A percentile compares a stretch with the other conserved stretches of the same genome.
These are phyloP conservation scores for Singerocomus inundabilis DNA, from an alignment of 1,284 basidiomycete species.

Conservation along the genomic window DNA sequence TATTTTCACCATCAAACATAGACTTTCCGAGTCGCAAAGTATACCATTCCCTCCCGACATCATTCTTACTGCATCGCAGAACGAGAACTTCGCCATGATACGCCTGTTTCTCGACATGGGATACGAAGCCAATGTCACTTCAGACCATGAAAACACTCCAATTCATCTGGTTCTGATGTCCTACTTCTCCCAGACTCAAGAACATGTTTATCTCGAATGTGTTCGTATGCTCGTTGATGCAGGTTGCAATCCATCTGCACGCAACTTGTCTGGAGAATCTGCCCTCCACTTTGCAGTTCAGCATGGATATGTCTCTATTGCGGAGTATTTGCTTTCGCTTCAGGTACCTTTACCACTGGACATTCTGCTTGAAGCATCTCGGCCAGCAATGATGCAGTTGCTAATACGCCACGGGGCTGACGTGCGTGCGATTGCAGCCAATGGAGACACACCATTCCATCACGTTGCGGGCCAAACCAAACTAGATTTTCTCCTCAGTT, in stretches of 20 bases:
- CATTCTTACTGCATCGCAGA: constrained; percentile 3
- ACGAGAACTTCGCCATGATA: background rate
- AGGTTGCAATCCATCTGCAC: constrained; percentile 5
- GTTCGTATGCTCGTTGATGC: background rate
- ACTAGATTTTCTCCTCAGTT: no score
- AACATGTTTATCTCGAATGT: background rate
- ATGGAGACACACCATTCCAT: no score
- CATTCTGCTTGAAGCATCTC: background rate
- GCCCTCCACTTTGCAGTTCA: constrained; percentile 1
- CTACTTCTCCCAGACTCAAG: no score
- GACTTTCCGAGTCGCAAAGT: background rate
- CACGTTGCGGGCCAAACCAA: constrained; percentile 1
- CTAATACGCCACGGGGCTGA: background rate
- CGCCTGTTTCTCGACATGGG: constrained; percentile 1
- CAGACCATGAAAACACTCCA: background rate
- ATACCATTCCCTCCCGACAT: constrained; percentile 6
- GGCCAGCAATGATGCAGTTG: background rate
- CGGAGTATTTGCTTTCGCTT: constrained; percentile 1
- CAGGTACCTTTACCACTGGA: constrained; percentile 1
- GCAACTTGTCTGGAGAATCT: constrained; percentile 1
- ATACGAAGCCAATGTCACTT: background rate
- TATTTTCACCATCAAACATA: background rate
- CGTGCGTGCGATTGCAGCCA: no score
- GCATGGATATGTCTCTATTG: background rate
- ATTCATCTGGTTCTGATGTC: constrained; percentile 4